Base-by-base conservation (phyloP, 2,329 filamentous ascomycete species). In the Alternaria novae-zelandiae region DNA sequence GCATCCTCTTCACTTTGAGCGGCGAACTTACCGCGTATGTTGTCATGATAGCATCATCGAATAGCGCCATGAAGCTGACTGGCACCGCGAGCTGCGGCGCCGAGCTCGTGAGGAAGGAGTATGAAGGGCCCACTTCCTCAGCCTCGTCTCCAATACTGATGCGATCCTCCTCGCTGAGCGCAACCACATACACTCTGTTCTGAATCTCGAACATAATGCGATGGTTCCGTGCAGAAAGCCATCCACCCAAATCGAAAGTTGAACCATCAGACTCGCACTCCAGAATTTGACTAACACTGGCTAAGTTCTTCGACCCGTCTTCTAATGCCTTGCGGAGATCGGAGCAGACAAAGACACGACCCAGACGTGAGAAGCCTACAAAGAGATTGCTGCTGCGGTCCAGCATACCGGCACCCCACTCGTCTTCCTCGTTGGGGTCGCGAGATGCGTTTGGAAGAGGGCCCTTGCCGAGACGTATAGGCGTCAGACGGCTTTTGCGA, bases 321-420 rank as follows among this genome's bases (percentile, higher is more conserved):
- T 54, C 17, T 9, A 63, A 50, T 32, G 56, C 56, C n/a, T 54
- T 59, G 44, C 49, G 60, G 25, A 63, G 46, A 36, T 63, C 43
- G 12, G 30, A 26, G 25, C 60, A 63, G 3, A 63, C 25, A 6
- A 63, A 63, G 12, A 63, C 28, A 15, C 56, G 43, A 13, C 60
- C 60, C 10, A 49, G n/a, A 20, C 60, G 49, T 4, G 60, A 63
- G 25, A 59, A 49, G 13, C 60, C 60, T 5, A 63, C 50, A 20
- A 63, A 63, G 13, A 63, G 55, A 26, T 63, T 51, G 28, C 60
- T 63, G 5, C 47, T 30, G 4, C 60, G 55, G n/a, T 63, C 60
- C 20, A 63, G 44, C 60, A 63, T 63, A 12, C 60, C 60, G 25
- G 60, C 60, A 15, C 60, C 60, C 60, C 60, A 63, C 23, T 59